Conservation (phyloP, 73 alveolate species). For the Paramecium primaurelia region DNA sequence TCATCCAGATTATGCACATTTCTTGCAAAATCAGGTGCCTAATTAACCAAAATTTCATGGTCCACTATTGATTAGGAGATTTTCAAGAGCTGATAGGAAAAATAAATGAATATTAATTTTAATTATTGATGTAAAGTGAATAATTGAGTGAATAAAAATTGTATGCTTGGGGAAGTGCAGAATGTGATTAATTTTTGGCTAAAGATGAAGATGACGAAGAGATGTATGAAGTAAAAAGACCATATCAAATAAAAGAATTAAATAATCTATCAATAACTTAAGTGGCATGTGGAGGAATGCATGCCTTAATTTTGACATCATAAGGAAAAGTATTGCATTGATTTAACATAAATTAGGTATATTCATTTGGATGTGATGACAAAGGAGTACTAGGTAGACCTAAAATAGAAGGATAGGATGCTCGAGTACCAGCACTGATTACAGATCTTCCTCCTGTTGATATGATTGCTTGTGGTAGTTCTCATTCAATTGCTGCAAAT, state of each 20-base stretch:
- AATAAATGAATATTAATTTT: not conserved
- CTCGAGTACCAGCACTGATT: slow-evolving; percentile 50
- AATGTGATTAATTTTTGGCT: slow-evolving; percentile 69
- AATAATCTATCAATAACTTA: not conserved
- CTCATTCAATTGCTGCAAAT: slow-evolving; percentile 69
- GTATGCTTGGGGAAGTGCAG: slow-evolving; percentile 69
- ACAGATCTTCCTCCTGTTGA: slow-evolving; percentile 26
- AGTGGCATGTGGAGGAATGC: slow-evolving; percentile 80
- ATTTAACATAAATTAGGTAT: slow-evolving; percentile 27
- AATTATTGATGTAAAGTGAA: slow-evolving; percentile 37
- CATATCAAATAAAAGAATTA: slow-evolving; percentile 13
- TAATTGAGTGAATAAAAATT: slow-evolving; percentile 47
- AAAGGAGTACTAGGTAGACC: slow-evolving; percentile 78
- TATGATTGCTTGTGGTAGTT: slow-evolving; percentile 68
- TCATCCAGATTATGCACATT: not conserved
- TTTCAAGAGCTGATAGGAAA: not conserved
- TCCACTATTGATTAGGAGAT: not conserved
- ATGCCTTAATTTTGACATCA: slow-evolving; percentile 63
- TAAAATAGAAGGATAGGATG: slow-evolving; percentile 14
- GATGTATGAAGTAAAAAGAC: slow-evolving; percentile 51
- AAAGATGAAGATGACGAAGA: slow-evolving; percentile 64
- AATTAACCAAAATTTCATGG: not conserved
- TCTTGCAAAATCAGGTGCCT: not conserved
- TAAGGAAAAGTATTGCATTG: not conserved
- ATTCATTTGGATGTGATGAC: slow-evolving; percentile 82